Evolutionary conservation across 306 rosid species (phyloP).

Genomic region (Mimosa pudica): DNA sequence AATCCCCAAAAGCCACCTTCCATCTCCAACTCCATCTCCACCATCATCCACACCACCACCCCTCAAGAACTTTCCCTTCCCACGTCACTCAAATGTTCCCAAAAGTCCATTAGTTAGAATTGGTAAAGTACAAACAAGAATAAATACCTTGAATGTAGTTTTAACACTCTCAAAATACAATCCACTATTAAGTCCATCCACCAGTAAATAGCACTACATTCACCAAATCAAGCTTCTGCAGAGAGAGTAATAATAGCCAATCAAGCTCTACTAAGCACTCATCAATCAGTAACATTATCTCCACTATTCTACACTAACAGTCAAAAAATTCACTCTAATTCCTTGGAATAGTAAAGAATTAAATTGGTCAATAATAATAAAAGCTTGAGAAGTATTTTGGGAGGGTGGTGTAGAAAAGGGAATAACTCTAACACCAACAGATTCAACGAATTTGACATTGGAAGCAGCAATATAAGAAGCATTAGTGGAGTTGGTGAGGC

Average conservation of each 20-base stretch:
- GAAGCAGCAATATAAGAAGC: slow-evolving; percentile 82
- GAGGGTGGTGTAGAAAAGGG: slow-evolving; percentile 75
- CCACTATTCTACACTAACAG: no score
- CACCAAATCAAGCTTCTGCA: slow-evolving; percentile 86
- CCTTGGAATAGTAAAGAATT: no score
- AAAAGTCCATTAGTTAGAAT: no score
- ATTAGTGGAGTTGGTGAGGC: slow-evolving; percentile 59
- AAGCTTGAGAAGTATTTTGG: slow-evolving; percentile 61
- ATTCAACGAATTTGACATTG: slow-evolving; percentile 78
- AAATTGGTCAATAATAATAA: no score
- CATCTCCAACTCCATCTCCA: no score
- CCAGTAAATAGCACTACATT: slow-evolving; percentile 95
- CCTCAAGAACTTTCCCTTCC: no score
- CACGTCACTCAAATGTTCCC: no score
- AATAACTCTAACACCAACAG: slow-evolving; percentile 86
- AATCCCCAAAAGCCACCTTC: no score
- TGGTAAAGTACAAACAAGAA: background rate
- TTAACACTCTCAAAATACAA: slow-evolving; percentile 57
- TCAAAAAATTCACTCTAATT: no score
- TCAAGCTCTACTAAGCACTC: background rate
- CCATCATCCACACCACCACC: no score
- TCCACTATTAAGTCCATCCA: slow-evolving; percentile 75
- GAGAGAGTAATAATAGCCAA: background rate
- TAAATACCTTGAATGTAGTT: slow-evolving; percentile 65
- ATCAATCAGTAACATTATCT: no score